Evolutionary conservation across 345 rosid species (phyloP), one percentile per base, ranked within the genome.

Genomic region (Schrenkiella parvula): DNA sequence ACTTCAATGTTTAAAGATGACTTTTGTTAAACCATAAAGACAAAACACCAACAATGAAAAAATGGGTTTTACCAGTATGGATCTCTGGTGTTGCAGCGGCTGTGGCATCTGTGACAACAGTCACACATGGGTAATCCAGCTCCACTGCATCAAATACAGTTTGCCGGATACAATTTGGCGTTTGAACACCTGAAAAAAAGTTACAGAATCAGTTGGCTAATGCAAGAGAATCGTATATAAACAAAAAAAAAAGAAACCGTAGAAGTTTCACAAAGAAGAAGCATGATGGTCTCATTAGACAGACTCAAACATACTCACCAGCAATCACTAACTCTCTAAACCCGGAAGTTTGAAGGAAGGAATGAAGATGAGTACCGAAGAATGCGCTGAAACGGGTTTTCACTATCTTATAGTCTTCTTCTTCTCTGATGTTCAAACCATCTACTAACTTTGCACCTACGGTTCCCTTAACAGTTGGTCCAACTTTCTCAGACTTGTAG

Each of bases 371-470:
- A 37, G 95, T 88, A 11, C 73, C 78, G n/a, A 91, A 88, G 81
- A 89, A 93, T 1, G 96, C 96, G n/a, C 96, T 87, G 73, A 93
- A 91, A 37, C 93, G 89, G 0, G 86, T 89, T 85, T 91, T 93
- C 73, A 87, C 91, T 66, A 90, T 25, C 82, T 89, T 90, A 69
- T 93, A 90, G 46, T 93, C 98, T 32, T 85, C 89, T 78, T 83
- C 89, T 80, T 86, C 90, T 77, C 73, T 79, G 69, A 89, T 90
- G 52, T 41, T 78, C 66, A 90, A 78, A 35, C 97, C 96, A 73
- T 93, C 87, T 3, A 81, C 92, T 42, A 93, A 79, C 18, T 84
- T 82, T 3, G 96, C 87, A 8, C 98, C 98, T 0, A 8, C 32
- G 3, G 76, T 82, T 63, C 89, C 96, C 78, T 87, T 87, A 2